phyloP scores from a whole-genome alignment of 768 basidiomycete species.

The Boletellus sp. region DNA sequence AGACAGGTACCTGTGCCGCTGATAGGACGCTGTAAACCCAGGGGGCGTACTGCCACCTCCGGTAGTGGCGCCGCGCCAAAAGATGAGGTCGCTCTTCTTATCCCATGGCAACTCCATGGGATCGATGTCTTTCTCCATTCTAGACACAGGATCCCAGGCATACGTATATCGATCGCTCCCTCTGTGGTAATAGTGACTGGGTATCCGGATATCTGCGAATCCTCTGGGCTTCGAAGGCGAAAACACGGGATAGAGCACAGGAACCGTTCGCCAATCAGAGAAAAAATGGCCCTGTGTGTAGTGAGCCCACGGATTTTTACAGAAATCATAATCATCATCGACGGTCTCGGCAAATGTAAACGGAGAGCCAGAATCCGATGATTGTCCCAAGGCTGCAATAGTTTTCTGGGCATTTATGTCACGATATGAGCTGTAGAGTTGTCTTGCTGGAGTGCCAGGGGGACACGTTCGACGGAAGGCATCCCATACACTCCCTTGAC shows the following conservation, averaged over 20 bases:
- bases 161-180: conserved; percentile 82
- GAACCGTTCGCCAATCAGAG: conserved; percentile 91
- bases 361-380: conserved; percentile 40
- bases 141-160: conserved; percentile 79
- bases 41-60: conserved; percentile 88
- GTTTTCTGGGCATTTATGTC: conserved; percentile 33
- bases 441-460: conserved; percentile 73
- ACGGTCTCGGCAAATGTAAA: conserved; percentile 62
- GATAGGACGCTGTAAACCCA: conserved; percentile 79
- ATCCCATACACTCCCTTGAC: conserved; percentile 88
- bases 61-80: conserved; percentile 96
- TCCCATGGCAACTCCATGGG: conserved; percentile 89
- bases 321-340: conserved; percentile 74
- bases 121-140: conserved; percentile 72
- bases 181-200: conserved; percentile 94
- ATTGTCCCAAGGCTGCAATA: conserved; percentile 28
- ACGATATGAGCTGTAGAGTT: conserved; percentile 76
- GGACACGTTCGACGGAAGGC: conserved; percentile 89
- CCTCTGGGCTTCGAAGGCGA: conserved; percentile 86
- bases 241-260: conserved; percentile 88
- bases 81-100: conserved; percentile 78
- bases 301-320: conserved; percentile 75
- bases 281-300: conserved; percentile 94
- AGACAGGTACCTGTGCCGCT: conserved; percentile 68
- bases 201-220: conserved; percentile 88